Conservation (phyloP, 345 rosid genomes). For the Eucalyptus sp. region DNA sequence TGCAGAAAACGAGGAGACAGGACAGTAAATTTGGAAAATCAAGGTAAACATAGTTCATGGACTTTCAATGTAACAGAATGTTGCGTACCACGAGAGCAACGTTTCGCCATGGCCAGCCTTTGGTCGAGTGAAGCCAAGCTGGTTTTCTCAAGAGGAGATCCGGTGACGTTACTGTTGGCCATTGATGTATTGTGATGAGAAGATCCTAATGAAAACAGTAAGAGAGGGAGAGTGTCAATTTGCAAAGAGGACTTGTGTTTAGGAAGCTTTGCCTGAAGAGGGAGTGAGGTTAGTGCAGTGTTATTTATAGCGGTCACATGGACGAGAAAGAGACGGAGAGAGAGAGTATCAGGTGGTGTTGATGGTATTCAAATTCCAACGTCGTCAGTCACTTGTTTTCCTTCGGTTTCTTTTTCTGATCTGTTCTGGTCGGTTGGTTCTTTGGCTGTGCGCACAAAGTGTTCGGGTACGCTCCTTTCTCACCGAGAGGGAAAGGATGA, state of each 20-base stretch:
- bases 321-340: neutral
- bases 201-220: neutral
- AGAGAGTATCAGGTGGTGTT: neutral
- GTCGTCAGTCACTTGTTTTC: neutral
- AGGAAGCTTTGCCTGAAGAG: neutral
- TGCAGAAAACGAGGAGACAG: neutral
- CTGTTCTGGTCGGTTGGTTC: neutral
- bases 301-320: neutral
- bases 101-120: conserved; percentile 47
- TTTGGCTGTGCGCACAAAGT: neutral
- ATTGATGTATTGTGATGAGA: neutral
- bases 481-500: neutral
- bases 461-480: neutral
- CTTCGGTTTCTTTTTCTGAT: neutral
- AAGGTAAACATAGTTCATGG: neutral
- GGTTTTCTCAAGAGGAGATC: conserved; percentile 27
- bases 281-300: neutral
- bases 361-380: neutral
- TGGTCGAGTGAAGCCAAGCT: conserved; percentile 43
- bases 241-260: neutral
- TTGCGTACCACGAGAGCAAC: conserved; percentile 37
- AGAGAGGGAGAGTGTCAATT: neutral
- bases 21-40: neutral
- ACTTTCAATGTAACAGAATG: neutral
- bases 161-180: conserved; percentile 24